Percentiles rank a stretch among this genome's conserved stretches.
Evolutionary conservation across 2,329 filamentous ascomycete species (phyloP).

Genomic region (Nothopassalora personata): DNA sequence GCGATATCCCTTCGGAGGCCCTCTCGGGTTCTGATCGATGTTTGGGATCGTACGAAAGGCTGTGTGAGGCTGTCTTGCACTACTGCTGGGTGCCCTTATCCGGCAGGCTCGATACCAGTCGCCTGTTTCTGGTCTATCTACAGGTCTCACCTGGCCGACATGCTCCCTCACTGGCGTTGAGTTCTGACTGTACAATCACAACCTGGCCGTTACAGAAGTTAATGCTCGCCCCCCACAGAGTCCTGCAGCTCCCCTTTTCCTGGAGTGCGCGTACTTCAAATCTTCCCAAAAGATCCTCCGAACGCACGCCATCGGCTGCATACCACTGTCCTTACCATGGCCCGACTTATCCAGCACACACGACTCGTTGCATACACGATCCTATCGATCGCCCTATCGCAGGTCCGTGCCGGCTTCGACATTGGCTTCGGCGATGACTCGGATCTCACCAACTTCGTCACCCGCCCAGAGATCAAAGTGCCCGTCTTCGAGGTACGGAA

Average conservation of each 20-base stretch:
- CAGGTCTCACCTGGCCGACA: neutral
- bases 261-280: neutral
- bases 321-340: neutral
- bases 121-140: neutral
- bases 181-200: neutral
- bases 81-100: neutral
- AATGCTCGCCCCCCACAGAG: neutral
- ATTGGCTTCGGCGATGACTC: conserved; percentile 1
- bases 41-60: no score
- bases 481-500: conserved; percentile 43
- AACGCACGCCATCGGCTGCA: neutral
- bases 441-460: conserved; percentile 2
- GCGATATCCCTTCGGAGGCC: neutral
- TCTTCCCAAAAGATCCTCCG: neutral
- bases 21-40: no score
- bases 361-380: neutral
- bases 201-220: neutral
- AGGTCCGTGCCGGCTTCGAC: neutral
- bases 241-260: neutral
- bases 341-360: neutral
- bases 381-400: neutral
- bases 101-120: neutral
- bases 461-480: conserved; percentile 21
- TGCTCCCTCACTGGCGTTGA: neutral
- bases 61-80: neutral